A percentile compares a stretch with the other conserved stretches of the same genome.
Evolutionary conservation across 768 basidiomycete genomes (phyloP).

Genomic region (Paxillus rubicundulus): DNA sequence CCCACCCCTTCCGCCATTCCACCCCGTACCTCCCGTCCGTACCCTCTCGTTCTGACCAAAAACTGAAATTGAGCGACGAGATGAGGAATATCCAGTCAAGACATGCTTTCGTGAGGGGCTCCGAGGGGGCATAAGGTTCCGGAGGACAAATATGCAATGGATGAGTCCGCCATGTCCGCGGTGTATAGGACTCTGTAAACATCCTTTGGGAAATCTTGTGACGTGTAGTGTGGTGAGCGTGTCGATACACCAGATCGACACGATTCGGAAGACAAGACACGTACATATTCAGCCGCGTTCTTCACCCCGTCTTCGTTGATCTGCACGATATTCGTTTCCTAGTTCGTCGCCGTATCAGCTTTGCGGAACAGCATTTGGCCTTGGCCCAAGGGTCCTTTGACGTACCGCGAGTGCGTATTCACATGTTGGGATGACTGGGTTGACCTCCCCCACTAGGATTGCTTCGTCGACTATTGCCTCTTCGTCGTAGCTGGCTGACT

Average conservation of each 20-base stretch:
- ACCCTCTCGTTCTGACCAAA: constrained; percentile 77
- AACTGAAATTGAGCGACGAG: constrained; percentile 83
- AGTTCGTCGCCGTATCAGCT: constrained; percentile 1
- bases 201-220: constrained; percentile 61
- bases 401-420: constrained; percentile 57
- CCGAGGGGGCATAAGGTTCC: constrained; percentile 53
- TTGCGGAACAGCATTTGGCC: neutral
- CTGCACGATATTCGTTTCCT: constrained; percentile 61
- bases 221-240: neutral
- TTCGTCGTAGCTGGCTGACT: neutral
- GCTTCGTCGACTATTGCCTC: neutral
- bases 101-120: constrained; percentile 54
- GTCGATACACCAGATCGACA: constrained; percentile 7
- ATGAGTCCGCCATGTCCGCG: constrained; percentile 73
- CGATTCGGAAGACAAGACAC: constrained; percentile 13
- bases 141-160: constrained; percentile 70
- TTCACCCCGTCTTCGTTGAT: constrained; percentile 60
- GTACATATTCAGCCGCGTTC: constrained; percentile 64
- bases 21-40: constrained; percentile 66
- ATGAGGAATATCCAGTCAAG: constrained; percentile 90
- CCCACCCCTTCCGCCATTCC: constrained; percentile 73
- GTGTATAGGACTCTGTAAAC: constrained; percentile 63
- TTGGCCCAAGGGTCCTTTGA: neutral
- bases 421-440: constrained; percentile 60
- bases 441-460: constrained; percentile 26